phyloP scores from a whole-genome alignment of 768 basidiomycete genomes.

The Lactarius hengduanensis region DNA sequence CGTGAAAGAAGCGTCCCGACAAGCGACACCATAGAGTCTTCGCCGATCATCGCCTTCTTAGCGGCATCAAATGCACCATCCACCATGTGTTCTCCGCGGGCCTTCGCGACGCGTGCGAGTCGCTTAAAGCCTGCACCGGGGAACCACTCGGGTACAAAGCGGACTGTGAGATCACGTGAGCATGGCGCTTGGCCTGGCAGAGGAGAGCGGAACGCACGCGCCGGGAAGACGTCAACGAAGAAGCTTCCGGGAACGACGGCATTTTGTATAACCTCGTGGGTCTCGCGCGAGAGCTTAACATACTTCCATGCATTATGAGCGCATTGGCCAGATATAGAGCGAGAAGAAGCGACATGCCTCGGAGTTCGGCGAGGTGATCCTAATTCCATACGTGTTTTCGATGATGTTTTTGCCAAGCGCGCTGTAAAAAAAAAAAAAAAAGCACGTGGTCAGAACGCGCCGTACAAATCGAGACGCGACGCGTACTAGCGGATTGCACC shows the following conservation, averaged over 20 bases:
- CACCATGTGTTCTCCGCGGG: constrained; percentile 27
- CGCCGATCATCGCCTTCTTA: constrained; percentile 23
- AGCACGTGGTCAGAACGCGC: constrained; percentile 20
- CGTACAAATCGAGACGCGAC: constrained; percentile 11
- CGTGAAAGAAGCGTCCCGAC: constrained; percentile 24
- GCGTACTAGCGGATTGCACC: constrained; percentile 26
- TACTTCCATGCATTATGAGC: constrained; percentile 10
- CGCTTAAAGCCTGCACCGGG: constrained; percentile 29
- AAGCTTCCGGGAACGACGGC: constrained; percentile 29
- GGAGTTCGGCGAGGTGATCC: constrained; percentile 23
- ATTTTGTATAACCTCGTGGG: constrained; percentile 28
- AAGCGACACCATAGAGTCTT: constrained; percentile 25
- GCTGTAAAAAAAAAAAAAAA: background rate
- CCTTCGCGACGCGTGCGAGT: constrained; percentile 23
- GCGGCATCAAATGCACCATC: constrained; percentile 26
- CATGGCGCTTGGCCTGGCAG: background rate
- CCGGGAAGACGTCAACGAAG: constrained; percentile 26
- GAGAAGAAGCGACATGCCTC: constrained; percentile 5
- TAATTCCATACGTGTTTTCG: constrained; percentile 28
- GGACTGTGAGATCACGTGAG: constrained; percentile 23
- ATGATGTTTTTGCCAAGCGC: constrained; percentile 28
- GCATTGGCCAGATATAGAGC: background rate
- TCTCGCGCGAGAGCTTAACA: constrained; percentile 27
- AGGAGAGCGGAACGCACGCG: constrained; percentile 7
- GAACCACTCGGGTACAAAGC: constrained; percentile 28